Evolutionary conservation across 1,284 basidiomycete species (phyloP), one percentile per base, ranked within the genome.

Genomic region (Mycosarcoma mackinlayi): DNA sequence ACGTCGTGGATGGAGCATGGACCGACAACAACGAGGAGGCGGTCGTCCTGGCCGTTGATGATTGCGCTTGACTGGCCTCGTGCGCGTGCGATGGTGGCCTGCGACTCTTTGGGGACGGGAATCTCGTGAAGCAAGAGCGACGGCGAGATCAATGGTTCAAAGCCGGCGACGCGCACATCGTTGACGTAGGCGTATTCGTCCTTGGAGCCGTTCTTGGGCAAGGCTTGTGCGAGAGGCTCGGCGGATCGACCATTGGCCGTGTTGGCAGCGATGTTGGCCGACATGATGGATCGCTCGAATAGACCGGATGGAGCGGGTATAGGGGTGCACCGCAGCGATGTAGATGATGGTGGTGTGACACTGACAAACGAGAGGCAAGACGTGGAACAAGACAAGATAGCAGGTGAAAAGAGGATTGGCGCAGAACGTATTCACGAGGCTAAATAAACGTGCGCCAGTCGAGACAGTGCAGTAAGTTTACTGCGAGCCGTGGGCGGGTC

Each of bases 1-100:
- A 92, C 85, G 27, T 89, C 92, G 84, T 98, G 95, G 73, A 98
- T 96, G 3, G 92, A 95, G 86, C 95, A 98, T 18, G 95, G 95
- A 4, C 95, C 95, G 66, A 83, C 82, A 18, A 83, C 76, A 35
- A 83, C 82, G 16, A 83, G 72, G 42, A 83, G 62, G 18, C 76
- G 76, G 61, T 83, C 82, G 48, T 81, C 79, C 30, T 71, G 53
- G 38, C 81, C 80, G 40, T 77, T 75, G 37, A 82, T 76, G 50
- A 81, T 70, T 41, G 68, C 72, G 38, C 56, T 59, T 9, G 76
- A 70, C 13, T 73, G 59, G 21, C 56, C 69, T 48, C 80, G 73
- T 25, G 69, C 80, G 11, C 63, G 59, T 7, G 79, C 80, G 52
- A 82, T 80, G 41, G 73, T 77, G 18, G 48, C 21, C 40, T 75